Percentiles rank a stretch among this genome's conserved stretches.
Conservation (phyloP, 2,329 filamentous ascomycete genomes). For the Fusarium globosum region DNA sequence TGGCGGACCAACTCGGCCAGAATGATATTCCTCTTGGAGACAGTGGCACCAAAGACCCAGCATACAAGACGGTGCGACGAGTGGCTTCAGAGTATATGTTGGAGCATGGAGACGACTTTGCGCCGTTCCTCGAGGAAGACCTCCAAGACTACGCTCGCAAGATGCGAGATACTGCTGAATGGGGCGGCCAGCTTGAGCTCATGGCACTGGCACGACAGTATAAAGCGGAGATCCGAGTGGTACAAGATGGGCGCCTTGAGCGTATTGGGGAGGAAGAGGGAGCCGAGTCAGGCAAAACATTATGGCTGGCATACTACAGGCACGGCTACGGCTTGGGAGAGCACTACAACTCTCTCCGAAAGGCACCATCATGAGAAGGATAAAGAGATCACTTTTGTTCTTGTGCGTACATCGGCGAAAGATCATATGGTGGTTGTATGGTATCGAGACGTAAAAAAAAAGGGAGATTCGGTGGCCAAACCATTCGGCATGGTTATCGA, state of each 20-base stretch:
- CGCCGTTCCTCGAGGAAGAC: conserved; percentile 86
- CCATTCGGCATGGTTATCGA: conserved; percentile 40
- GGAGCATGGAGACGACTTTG: conserved; percentile 81
- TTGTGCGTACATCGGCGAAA: conserved; percentile 34
- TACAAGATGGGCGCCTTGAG: conserved; percentile 86
- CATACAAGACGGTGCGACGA: conserved; percentile 75
- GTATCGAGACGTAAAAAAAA: conserved; percentile 39
- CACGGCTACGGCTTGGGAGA: conserved; percentile 95
- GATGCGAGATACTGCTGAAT: conserved; percentile 89
- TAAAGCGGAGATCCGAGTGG: conserved; percentile 81
- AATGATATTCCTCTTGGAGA: conserved; percentile 57
- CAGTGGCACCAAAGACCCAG: conserved; percentile 42
- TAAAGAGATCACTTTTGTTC: conserved; percentile 36
- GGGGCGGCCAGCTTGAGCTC: conserved; percentile 94
- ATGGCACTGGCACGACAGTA: conserved; percentile 85
- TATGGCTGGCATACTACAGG: conserved; percentile 96
- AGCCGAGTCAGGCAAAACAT: conserved; percentile 61
- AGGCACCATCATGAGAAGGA: conserved; percentile 46
- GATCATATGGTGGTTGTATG: conserved; percentile 39
- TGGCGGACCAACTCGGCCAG: conserved; percentile 82
- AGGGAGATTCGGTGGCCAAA: conserved; percentile 6
- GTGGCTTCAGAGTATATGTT: conserved; percentile 83
- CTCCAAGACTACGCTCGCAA: conserved; percentile 77
- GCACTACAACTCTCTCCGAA: conserved; percentile 92
- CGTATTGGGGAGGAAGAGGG: conserved; percentile 68